Evolutionary conservation across 441 rosid genomes (phyloP), one percentile per base, ranked within the genome.

Genomic region (Isatis lusitanica): DNA sequence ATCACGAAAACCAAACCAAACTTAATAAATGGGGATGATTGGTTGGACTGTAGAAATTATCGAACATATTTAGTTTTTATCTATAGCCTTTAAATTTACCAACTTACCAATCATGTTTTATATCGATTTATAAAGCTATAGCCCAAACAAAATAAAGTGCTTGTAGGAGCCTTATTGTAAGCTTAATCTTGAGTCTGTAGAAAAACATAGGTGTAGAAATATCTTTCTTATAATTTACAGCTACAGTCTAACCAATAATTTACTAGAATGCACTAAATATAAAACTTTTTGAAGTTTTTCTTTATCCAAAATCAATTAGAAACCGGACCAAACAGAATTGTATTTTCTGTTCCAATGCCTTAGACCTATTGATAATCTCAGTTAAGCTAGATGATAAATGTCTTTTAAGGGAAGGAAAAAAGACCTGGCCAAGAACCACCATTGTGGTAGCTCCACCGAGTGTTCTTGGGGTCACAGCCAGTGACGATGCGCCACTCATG

Each of bases 341-440:
- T 10, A 39, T 12, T 39, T 9, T 36, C 13, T 10, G 42, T 39
- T 39, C 13, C 42, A 39, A 6, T 43, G 17, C 8, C 48, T 43
- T n/a, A n/a, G 9, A n/a, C 4, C 50, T 44, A 15, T 6, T 44
- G 4, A 1, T 15, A 44, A 44, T 15, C 50, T 33, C 62, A 57
- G 62, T 57, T 33, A 33, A 28, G 17, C 36, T 53, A 26, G 8
- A 53, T 53, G 1, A 52, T 26, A 52, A 28, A 28, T 53, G 39
- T 31, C 60, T 16, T 9, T 40, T 17, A 55, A 17, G 56, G 74
- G 40, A 75, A 63, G 17, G 68, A 43, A 56, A 65, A 62, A 58
- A 73, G 71, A 89, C 98, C 97, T 87, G 97, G 97, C 98, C 98
- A 94, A 66, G 98, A 92, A 67, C 98, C 98, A 38, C 98, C 98